Evolutionary conservation across 1,284 basidiomycete genomes (phyloP).

Genomic region (Apiotrichum akiyoshidainum): DNA sequence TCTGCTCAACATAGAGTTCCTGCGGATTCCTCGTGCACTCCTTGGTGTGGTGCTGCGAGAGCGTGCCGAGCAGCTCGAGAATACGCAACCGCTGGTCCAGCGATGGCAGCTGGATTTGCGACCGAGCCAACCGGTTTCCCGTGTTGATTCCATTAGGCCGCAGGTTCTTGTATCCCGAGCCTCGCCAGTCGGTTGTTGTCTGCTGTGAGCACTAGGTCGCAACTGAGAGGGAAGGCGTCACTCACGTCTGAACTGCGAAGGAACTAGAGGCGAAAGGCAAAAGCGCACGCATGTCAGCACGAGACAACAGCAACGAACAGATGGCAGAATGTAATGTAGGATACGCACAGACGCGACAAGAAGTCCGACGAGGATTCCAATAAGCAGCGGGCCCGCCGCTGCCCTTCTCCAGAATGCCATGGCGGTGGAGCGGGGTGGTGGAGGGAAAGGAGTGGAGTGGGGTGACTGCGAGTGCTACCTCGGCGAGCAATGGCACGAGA

Average conservation of each 20-base stretch:
- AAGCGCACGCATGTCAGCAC: constrained; percentile 1
- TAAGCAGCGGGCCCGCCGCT: constrained; percentile 48
- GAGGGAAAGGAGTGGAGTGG: background rate
- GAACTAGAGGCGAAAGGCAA: background rate
- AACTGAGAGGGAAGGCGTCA: background rate
- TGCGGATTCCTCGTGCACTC: constrained; percentile 82
- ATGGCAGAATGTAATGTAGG: background rate
- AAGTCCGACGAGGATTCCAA: constrained; percentile 52
- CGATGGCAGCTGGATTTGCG: constrained; percentile 57
- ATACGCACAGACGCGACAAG: constrained; percentile 48
- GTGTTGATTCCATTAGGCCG: constrained; percentile 14
- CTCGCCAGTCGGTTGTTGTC: constrained; percentile 13
- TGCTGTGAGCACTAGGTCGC: background rate
- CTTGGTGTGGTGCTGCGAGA: constrained; percentile 83
- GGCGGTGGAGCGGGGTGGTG: background rate
- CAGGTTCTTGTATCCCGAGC: constrained; percentile 9
- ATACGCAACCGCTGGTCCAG: constrained; percentile 76
- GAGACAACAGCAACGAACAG: background rate
- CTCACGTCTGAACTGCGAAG: constrained; percentile 5
- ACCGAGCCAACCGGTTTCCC: constrained; percentile 32
- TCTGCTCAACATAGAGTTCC: constrained; percentile 76
- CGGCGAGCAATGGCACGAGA: background rate
- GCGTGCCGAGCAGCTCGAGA: constrained; percentile 75
- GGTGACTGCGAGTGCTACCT: background rate
- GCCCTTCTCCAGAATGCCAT: constrained; percentile 36